Base-by-base conservation (phyloP, 129 eudicot species). In the Glebionis coronaria region DNA sequence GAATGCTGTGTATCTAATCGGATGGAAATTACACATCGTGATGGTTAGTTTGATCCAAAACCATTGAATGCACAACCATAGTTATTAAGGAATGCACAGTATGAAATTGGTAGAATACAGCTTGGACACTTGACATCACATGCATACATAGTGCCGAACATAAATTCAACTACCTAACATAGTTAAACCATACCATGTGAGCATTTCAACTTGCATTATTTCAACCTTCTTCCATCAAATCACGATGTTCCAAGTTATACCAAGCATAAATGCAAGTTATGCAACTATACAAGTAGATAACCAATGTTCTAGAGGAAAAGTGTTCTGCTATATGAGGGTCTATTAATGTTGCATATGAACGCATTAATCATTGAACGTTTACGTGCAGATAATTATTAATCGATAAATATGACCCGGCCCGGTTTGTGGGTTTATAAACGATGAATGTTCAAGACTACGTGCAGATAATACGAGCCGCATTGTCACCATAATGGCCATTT, bases 101-200 rank as follows among this genome's bases (percentile, higher is more conserved):
- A 68, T 54, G 53, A 53, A 53, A 54, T 53, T 38, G 21, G 63
- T 68, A 52, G 47, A 50, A 67, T 67, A 50, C 72, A 67, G 52
- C 61, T 67, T 50, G 72, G 49, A 67, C 72, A 67, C 60, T 67
- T 51, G 49, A 60, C 61, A 31, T 67, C 72, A 52, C 71, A 18
- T 50, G 47, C 61, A 51, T 67, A 16, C 61, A 51, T 67, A 16
- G 14, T 35, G 71, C 60, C 71, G 51, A 67, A 67, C 58, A 49
- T 67, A 67, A 67, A 49, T 67, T 67, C 61, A 67, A 50, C 20
- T 52, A 49, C 72, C 72, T 50, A 52, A 67, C 72, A 67, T 31
- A 67, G 29, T 67, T 67, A 67, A 51, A 51, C 12, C 47, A 67
- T 16, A 29, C 72, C 72, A 51, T 50, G 71, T 67, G 71, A 46